Evolutionary conservation across 2,329 filamentous ascomycete species (phyloP).

Genomic region (Aspergillus sp.): DNA sequence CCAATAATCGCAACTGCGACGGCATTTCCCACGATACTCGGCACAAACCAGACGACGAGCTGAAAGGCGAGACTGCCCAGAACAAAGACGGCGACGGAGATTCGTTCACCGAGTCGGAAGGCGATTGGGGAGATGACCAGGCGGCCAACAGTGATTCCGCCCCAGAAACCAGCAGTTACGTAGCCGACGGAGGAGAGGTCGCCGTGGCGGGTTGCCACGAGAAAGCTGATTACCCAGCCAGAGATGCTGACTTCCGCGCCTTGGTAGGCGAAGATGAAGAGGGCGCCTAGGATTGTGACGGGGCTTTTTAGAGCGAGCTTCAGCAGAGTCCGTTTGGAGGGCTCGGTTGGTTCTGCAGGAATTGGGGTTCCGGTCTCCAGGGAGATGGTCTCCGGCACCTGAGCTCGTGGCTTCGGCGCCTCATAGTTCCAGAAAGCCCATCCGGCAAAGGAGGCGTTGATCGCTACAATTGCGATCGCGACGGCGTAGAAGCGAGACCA

Average conservation of each 20-base stretch:
- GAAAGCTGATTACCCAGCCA: conserved; percentile 85
- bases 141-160: conserved; percentile 75
- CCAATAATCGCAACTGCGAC: conserved; percentile 72
- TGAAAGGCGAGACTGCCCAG: conserved; percentile 69
- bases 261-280: conserved; percentile 87
- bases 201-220: conserved; percentile 73
- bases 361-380: not conserved
- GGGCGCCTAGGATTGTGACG: conserved; percentile 10
- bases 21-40: conserved; percentile 72
- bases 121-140: conserved; percentile 66
- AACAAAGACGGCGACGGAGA: conserved; percentile 59
- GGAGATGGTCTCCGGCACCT: not conserved
- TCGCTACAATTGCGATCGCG: not conserved
- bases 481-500: not conserved
- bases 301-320: not conserved
- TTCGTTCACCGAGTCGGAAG: not conserved
- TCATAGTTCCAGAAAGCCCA: not conserved
- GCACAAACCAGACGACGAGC: conserved; percentile 77
- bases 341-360: not conserved
- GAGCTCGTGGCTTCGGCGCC: not conserved
- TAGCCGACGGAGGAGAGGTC: conserved; percentile 75
- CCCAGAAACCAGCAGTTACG: conserved; percentile 72
- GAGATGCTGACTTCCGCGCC: conserved; percentile 83
- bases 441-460: not conserved
- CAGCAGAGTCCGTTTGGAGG: conserved; percentile 24